Conservation (phyloP, 768 basidiomycete genomes). For the Boletus coccyginus region DNA sequence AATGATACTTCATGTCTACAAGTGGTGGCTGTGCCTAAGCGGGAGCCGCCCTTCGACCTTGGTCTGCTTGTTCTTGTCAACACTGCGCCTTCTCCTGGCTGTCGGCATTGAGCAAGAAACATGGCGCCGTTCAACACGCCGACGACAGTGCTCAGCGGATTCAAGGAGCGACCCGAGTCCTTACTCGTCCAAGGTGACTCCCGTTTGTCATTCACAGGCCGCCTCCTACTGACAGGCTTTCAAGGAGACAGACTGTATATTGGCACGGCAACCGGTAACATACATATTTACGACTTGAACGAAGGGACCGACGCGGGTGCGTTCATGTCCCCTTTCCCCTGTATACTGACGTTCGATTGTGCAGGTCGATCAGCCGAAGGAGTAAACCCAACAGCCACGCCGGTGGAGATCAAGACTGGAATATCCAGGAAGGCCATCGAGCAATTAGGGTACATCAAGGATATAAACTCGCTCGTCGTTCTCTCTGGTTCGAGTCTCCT, state of each 20-base stretch:
- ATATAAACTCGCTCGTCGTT: conserved; percentile 80
- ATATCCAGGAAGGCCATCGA: conserved; percentile 75
- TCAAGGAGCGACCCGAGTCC: conserved; percentile 38
- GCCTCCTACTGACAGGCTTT: not conserved
- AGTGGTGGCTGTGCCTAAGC: conserved; percentile 6
- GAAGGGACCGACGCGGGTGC: conserved; percentile 40
- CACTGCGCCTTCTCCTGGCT: not conserved
- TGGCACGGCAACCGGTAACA: conserved; percentile 54
- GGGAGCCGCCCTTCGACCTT: not conserved
- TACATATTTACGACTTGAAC: conserved; percentile 51
- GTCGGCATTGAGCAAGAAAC: not conserved
- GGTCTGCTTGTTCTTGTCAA: not conserved
- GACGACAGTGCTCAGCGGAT: conserved; percentile 25
- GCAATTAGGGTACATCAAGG: conserved; percentile 81
- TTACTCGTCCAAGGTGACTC: conserved; percentile 29
- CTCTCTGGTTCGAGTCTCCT: conserved; percentile 63
- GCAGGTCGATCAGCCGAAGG: conserved; percentile 7
- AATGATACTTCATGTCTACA: too few relatives aligned
- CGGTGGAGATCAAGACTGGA: conserved; percentile 65
- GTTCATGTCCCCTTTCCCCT: conserved; percentile 20
- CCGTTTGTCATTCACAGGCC: not conserved
- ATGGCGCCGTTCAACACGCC: conserved; percentile 36
- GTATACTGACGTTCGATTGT: conserved; percentile 11
- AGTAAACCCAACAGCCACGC: conserved; percentile 20
- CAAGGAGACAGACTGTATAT: conserved; percentile 60